Conservation (phyloP, 257 asterid species). For the Nicotiana paniculata region DNA sequence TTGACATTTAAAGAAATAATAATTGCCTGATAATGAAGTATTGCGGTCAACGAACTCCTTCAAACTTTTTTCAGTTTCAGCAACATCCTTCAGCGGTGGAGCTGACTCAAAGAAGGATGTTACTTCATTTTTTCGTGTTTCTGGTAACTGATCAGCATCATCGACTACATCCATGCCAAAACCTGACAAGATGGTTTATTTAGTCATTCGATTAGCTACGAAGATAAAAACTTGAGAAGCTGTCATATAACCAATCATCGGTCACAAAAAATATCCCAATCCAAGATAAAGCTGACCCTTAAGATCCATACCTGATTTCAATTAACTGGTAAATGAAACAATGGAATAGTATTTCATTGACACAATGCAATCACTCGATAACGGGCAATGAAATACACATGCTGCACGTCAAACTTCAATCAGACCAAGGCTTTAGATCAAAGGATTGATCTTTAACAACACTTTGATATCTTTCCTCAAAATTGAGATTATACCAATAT, state of each 20-base stretch:
- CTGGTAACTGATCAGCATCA: constrained; percentile 6
- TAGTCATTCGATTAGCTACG: neutral
- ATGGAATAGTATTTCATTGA: neutral
- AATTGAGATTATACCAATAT: neutral
- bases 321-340: neutral
- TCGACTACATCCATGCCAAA: neutral
- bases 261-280: neutral
- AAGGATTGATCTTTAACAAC: neutral
- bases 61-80: constrained; percentile 37
- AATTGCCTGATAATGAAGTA: constrained; percentile 40
- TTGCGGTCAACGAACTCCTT: constrained; percentile 43
- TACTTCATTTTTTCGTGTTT: constrained; percentile 37
- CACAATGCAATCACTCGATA: neutral
- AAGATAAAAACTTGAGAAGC: neutral
- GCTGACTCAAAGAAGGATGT: constrained; percentile 73
- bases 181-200: neutral
- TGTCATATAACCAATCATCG: neutral
- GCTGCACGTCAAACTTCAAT: neutral
- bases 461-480: neutral
- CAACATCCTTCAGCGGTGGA: constrained; percentile 62
- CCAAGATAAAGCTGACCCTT: neutral
- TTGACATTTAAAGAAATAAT: neutral
- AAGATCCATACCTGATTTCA: neutral
- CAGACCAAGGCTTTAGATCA: neutral
- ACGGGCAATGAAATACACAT: neutral